A percentile compares a stretch with the other conserved stretches of the same genome.
phyloP scores from a whole-genome alignment of 2,329 filamentous ascomycete genomes.

The Colletotrichum tabaci region DNA sequence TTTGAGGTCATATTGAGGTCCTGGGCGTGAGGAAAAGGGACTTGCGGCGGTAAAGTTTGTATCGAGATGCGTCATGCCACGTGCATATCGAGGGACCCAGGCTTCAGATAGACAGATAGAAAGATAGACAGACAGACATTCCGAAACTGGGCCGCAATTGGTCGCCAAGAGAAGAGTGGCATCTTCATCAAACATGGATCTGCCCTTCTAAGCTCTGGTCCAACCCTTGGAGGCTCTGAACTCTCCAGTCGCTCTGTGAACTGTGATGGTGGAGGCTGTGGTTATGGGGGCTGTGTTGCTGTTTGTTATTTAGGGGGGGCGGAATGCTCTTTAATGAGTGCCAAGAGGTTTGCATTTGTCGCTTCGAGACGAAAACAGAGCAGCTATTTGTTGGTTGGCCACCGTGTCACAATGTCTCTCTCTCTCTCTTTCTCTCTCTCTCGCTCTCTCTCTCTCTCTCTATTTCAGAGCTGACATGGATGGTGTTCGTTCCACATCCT shows the following conservation, averaged over 20 bases:
- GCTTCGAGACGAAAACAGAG: background rate
- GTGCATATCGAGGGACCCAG: background rate
- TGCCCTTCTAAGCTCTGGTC: background rate
- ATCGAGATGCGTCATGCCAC: background rate
- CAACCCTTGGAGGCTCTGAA: too few species aligned
- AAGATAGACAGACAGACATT: background rate
- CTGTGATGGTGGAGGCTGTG: background rate
- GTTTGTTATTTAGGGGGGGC: background rate
- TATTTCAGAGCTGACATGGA: background rate
- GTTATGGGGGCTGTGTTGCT: background rate
- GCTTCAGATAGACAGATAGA: too few species aligned
- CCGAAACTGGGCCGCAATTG: too few species aligned
- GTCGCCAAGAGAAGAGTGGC: background rate
- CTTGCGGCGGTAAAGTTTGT: too few species aligned
- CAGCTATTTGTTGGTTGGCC: background rate
- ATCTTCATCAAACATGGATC: background rate
- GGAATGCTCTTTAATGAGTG: conserved; percentile 8
- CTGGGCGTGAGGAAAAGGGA: background rate
- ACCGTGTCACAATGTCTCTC: conserved; percentile 27
- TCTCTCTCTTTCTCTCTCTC: too few species aligned
- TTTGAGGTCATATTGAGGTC: background rate
- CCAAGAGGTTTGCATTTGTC: conserved; percentile 6
- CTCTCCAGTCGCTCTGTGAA: background rate
- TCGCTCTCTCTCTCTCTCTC: too few species aligned
- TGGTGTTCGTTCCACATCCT: background rate